These are phyloP conservation scores for Thymus quinquecostatus DNA, from an alignment of 257 asterid genomes.

Conservation along the genomic window DNA sequence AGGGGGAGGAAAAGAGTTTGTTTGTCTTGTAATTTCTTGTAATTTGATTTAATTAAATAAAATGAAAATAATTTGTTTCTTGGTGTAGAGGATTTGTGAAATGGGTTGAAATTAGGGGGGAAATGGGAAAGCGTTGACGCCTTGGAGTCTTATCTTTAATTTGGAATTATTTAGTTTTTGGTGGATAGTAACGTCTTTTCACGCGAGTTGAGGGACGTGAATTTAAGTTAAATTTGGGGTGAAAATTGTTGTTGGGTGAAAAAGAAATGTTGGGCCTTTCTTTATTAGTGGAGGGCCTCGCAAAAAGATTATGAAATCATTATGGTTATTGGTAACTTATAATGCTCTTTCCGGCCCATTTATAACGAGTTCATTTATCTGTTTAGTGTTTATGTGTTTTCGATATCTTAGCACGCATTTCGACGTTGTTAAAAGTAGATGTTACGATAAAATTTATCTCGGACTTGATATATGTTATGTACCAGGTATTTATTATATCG, in stretches of 20 bases:
- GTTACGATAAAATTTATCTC: no score
- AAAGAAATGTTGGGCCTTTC: neutral
- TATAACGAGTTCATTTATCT: no score
- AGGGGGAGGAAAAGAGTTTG: conserved; percentile 33
- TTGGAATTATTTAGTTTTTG: neutral
- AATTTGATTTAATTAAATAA: neutral
- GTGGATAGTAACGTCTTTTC: neutral
- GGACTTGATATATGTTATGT: no score
- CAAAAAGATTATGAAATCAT: no score
- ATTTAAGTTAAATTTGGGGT: neutral
- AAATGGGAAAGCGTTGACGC: conserved; percentile 35
- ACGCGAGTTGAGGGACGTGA: no score
- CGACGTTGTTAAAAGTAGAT: no score
- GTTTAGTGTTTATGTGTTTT: no score
- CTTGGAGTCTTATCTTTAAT: conserved; percentile 1
- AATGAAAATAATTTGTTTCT: conserved; percentile 23
- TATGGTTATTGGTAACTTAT: no score
- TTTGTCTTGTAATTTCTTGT: conserved; percentile 37
- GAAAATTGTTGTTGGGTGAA: neutral
- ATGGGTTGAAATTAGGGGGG: conserved; percentile 31
- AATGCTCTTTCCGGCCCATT: no score
- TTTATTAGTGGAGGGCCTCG: no score
- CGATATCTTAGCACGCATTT: no score
- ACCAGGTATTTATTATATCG: no score
- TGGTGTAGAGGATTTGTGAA: conserved; percentile 25